Conservation (phyloP, 2,329 filamentous ascomycete species). For the Zasmidium cellare region DNA sequence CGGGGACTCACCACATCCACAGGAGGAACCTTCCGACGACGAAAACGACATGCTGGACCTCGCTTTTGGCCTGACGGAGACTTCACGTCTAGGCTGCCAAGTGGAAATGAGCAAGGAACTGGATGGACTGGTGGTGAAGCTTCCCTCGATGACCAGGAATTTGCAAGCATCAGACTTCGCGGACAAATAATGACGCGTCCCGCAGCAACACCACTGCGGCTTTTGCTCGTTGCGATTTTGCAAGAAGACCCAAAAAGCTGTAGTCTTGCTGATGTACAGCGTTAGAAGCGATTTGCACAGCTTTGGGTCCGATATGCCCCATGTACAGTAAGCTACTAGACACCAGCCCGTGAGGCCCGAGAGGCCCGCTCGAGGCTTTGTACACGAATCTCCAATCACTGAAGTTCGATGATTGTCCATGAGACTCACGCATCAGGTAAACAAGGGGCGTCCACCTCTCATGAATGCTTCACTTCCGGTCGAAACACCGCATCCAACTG, state of each 20-base stretch:
- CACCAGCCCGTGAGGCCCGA: neutral
- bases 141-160: conserved; percentile 94
- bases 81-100: conserved; percentile 80
- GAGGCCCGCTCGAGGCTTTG: neutral
- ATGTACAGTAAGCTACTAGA: neutral
- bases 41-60: conserved; percentile 86
- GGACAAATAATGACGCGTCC: conserved; percentile 37
- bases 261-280: neutral
- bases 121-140: conserved; percentile 78
- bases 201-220: too few species aligned
- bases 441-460: neutral
- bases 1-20: conserved; percentile 2
- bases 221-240: too few species aligned
- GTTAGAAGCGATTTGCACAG: neutral
- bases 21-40: conserved; percentile 49
- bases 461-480: neutral
- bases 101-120: conserved; percentile 88
- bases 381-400: neutral
- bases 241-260: too few species aligned
- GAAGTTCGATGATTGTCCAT: neutral
- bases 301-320: neutral
- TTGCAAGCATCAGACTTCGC: conserved; percentile 90
- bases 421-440: neutral
- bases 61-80: conserved; percentile 87
- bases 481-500: conserved; percentile 7